phyloP scores from a whole-genome alignment of 2,329 filamentous ascomycete genomes.

The Teratosphaeria zuluensis region DNA sequence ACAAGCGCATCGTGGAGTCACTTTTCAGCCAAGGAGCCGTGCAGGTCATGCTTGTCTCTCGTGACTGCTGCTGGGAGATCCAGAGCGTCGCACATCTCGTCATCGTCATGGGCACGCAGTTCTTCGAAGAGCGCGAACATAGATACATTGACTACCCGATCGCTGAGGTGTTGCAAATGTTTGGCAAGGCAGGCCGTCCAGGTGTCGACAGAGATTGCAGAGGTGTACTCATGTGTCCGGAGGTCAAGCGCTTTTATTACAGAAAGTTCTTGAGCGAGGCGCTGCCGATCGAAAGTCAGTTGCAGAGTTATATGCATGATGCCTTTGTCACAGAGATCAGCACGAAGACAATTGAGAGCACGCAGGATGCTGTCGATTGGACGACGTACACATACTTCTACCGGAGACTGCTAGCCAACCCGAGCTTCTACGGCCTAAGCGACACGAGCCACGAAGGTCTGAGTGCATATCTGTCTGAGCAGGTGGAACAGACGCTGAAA shows the following conservation, averaged over 20 bases:
- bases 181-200: conserved; percentile 78
- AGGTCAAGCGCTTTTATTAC: conserved; percentile 94
- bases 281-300: conserved; percentile 85
- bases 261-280: conserved; percentile 98
- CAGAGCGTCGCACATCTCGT: conserved; percentile 82
- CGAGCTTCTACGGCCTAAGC: conserved; percentile 86
- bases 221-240: conserved; percentile 92
- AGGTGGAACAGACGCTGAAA: conserved; percentile 85
- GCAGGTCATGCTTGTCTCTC: conserved; percentile 70
- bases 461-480: conserved; percentile 87
- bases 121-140: conserved; percentile 92
- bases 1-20: conserved; percentile 89
- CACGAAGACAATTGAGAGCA: conserved; percentile 88
- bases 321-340: conserved; percentile 96
- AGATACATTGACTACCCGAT: conserved; percentile 94
- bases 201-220: conserved; percentile 70
- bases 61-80: conserved; percentile 95
- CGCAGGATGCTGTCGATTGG: conserved; percentile 97
- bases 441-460: conserved; percentile 85
- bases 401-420: conserved; percentile 84
- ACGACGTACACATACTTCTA: conserved; percentile 98
- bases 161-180: conserved; percentile 94
- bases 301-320: conserved; percentile 86
- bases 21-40: conserved; percentile 83
- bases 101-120: conserved; percentile 95